Conservation (phyloP, 352 stramenopile species). For the Globisporangium cystogenes region DNA sequence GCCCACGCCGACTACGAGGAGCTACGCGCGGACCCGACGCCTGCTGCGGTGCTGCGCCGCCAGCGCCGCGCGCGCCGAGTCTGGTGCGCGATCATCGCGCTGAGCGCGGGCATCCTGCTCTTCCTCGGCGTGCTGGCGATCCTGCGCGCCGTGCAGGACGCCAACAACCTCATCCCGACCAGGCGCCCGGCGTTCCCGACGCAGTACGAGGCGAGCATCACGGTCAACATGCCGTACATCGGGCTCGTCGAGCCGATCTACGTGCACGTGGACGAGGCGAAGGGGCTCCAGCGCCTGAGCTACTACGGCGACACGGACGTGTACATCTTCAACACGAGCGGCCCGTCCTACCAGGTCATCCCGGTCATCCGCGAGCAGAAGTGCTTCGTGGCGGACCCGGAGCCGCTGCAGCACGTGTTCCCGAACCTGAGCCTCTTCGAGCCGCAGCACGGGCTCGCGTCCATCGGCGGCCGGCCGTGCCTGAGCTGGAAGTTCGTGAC, state of each 20-base stretch:
- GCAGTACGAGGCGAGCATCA: slow-evolving; percentile 87
- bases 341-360: slow-evolving; percentile 79
- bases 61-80: slow-evolving; percentile 64
- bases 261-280: slow-evolving; percentile 70
- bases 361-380: slow-evolving; percentile 71
- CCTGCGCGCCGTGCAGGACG: slow-evolving; percentile 74
- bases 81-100: slow-evolving; percentile 78
- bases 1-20: slow-evolving; percentile 8
- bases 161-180: slow-evolving; percentile 62
- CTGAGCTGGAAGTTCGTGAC: slow-evolving; percentile 83
- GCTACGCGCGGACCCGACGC: slow-evolving; percentile 25
- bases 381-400: slow-evolving; percentile 62
- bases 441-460: slow-evolving; percentile 71
- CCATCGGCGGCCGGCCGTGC: slow-evolving; percentile 66
- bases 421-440: slow-evolving; percentile 83
- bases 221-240: slow-evolving; percentile 87
- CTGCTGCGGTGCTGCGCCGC: slow-evolving; percentile 34
- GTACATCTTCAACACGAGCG: slow-evolving; percentile 83
- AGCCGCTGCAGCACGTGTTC: slow-evolving; percentile 78
- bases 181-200: slow-evolving; percentile 64
- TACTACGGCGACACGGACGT: slow-evolving; percentile 87
- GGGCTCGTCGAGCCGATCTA: slow-evolving; percentile 85
- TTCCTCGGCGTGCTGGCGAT: slow-evolving; percentile 83
- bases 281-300: slow-evolving; percentile 78
- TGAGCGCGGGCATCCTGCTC: slow-evolving; percentile 69